Conservation (phyloP, 169 alveolate genomes). For the Plasmodium gonderi region DNA sequence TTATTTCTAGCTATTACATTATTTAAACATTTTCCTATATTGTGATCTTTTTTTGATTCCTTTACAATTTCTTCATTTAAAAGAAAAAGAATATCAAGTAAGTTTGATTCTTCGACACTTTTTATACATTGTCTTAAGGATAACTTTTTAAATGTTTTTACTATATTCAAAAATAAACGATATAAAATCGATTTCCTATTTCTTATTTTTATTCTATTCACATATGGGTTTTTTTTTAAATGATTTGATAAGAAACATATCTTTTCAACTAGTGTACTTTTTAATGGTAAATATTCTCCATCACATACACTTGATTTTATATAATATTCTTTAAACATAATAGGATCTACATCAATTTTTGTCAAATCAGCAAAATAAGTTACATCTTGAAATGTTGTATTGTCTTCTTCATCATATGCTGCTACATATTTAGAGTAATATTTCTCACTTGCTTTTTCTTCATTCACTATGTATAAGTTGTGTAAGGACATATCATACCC, state of each 20-base stretch:
- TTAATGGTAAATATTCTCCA: constrained; percentile 61
- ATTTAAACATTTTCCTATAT: constrained; percentile 60
- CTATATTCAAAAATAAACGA: constrained; percentile 42
- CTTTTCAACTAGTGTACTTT: constrained; percentile 40
- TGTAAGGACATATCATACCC: constrained; percentile 29
- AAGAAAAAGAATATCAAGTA: constrained; percentile 30
- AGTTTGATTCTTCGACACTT: constrained; percentile 43
- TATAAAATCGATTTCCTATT: constrained; percentile 23
- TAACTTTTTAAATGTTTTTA: constrained; percentile 28
- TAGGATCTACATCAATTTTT: constrained; percentile 51
- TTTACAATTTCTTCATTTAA: constrained; percentile 67
- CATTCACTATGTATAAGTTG: constrained; percentile 49
- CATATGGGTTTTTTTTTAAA: constrained; percentile 37
- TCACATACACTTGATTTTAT: constrained; percentile 30
- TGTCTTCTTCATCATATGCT: constrained; percentile 23
- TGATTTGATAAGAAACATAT: constrained; percentile 52
- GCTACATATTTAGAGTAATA: constrained; percentile 10
- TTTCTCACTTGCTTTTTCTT: constrained; percentile 8
- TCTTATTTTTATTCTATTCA: constrained; percentile 15
- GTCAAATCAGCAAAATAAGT: constrained; percentile 46
- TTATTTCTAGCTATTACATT: constrained; percentile 38
- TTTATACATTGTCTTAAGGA: constrained; percentile 45
- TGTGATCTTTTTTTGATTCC: constrained; percentile 58
- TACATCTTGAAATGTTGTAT: constrained; percentile 14
- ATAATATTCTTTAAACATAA: constrained; percentile 52